These are phyloP conservation scores for Medicago truncatula DNA, from an alignment of 306 rosid species.

Conservation along the genomic window MtrunA17r5.0-ANR NC_053044.1:27402501-27403000, in stretches of 20 bases:
- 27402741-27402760: constrained; percentile 89
- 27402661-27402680: constrained; percentile 99
- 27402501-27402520: constrained; percentile 89
- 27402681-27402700: constrained; percentile 96
- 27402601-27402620: constrained; percentile 12
- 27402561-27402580: not conserved
- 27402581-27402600: not conserved
- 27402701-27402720: constrained; percentile 91
- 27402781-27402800: constrained; percentile 29
- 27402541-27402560: constrained; percentile 35
- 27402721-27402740: constrained; percentile 85
- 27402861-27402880: not conserved
- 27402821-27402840: no score
- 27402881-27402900: no score
- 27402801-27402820: not conserved
- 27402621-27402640: not conserved
- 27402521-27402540: constrained; percentile 95
- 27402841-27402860: constrained; percentile 25
- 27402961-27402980: constrained; percentile 67
- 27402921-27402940: not conserved
- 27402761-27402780: constrained; percentile 28
- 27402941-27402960: constrained; percentile 25
- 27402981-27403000: constrained; percentile 82
- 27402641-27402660: constrained; percentile 93
- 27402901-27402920: no score